Evolutionary conservation across 2,329 filamentous ascomycete species (phyloP), one percentile per base, ranked within the genome.

Genomic region (Beauveria australis): DNA sequence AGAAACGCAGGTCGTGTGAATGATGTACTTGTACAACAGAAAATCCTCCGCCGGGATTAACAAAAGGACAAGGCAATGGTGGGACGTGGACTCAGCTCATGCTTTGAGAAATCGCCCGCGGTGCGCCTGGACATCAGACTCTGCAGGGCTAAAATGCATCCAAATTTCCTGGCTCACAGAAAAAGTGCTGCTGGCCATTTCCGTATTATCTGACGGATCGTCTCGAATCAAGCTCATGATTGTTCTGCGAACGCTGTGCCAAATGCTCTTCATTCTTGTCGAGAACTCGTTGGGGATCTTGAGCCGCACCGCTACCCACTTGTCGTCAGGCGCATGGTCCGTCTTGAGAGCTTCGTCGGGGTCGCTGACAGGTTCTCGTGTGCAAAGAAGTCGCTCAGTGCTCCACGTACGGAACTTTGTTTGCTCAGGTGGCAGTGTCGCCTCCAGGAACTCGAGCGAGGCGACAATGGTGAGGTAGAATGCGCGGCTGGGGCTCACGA

Each of bases 401-500:
- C 76, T 76, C 73, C 84, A 82, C 9, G 75, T 76, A 60, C 76
- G 79, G 63, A 81, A 80, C 61, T 76, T 71, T 5, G 77, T 77
- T 59, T 79, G 75, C 52, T 77, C 69, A 2, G 67, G 63, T 12
- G 80, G 80, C 54, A 86, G 74, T 2, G 82, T 78, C 10, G 79
- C 74, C 49, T 76, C 76, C 5, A 88, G 75, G 59, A 88, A 88
- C 64, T 88, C 85, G 30, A 89, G 76, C 28, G 79, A 81, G 8
- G 84, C 79, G 63, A 82, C 82, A 64, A 87, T 77, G 49, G 87
- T 88, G 43, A 89, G 74, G 67, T 85, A 81, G 28, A 88, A 78
- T 2, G 85, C 85, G 59, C 86, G 77, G 53, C 79, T 73, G 0
- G 85, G 84, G 65, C 88, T 79, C n/a, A 86, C 81, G 16, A 85